phyloP scores from a whole-genome alignment of 495 filamentous ascomycete species.

The Aspergillus bertholletiae region DNA sequence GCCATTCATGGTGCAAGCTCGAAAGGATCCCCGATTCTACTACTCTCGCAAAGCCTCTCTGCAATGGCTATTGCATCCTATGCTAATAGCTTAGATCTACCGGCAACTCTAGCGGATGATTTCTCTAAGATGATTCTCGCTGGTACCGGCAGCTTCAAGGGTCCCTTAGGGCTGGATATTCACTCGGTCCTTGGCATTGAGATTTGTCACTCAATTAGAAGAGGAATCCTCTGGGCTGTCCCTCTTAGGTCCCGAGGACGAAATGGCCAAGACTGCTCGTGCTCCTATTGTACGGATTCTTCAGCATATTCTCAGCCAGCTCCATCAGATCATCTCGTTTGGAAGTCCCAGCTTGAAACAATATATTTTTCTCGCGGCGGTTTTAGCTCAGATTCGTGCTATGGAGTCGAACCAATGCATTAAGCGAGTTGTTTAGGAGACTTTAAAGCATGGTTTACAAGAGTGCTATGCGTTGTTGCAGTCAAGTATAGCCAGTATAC shows the following conservation, averaged over 20 bases:
- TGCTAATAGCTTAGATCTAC: conserved; percentile 9
- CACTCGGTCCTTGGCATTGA: conserved; percentile 19
- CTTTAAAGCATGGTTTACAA: conserved; percentile 8
- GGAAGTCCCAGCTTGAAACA: conserved; percentile 22
- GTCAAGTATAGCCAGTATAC: conserved; percentile 1
- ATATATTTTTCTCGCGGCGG: conserved; percentile 16
- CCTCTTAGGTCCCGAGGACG: conserved; percentile 1
- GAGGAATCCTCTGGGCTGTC: conserved; percentile 7
- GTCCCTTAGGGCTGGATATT: conserved; percentile 19
- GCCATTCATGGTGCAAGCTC: conserved; percentile 40
- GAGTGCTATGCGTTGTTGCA: conserved; percentile 12
- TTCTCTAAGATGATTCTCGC: conserved; percentile 8
- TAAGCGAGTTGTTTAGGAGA: conserved; percentile 12
- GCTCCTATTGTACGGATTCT: conserved; percentile 16
- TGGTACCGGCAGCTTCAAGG: conserved; percentile 18
- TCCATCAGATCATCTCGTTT: conserved; percentile 16
- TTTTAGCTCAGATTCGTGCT: conserved; percentile 18
- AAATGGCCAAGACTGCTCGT: conserved; percentile 11
- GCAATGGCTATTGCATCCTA: conserved; percentile 21
- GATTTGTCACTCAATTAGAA: conserved; percentile 21
- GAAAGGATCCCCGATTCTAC: conserved; percentile 39
- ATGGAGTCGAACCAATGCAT: conserved; percentile 16
- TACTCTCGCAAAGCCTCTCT: conserved; percentile 46
- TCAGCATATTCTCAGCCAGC: conserved; percentile 18
- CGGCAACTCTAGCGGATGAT: conserved; percentile 7